Evolutionary conservation across 2,329 filamentous ascomycete genomes (phyloP), one percentile per base, ranked within the genome.

Genomic region (Fusarium pseudoanthophilum): DNA sequence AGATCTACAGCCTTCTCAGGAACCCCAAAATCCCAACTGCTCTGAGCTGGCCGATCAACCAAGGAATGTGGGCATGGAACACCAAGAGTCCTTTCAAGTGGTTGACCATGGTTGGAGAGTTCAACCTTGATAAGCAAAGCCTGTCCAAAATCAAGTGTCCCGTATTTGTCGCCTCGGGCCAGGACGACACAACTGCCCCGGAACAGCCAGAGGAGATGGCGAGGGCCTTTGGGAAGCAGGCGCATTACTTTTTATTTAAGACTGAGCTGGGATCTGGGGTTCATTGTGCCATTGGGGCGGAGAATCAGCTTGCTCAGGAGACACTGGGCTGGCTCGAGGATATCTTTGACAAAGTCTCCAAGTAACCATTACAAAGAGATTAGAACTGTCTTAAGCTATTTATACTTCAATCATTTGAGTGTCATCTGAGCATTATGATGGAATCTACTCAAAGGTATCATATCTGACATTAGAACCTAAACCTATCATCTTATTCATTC

Each of bases 121-220:
- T 66, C 72, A 28, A 66, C 43, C 30, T 52, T 63, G 13, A 58
- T 37, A 37, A 77, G 70, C 43, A 62, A 55, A 34, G 36, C 71
- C 18, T 64, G 21, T 11, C 36, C 60, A 73, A 34, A 67, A 75
- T 58, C 37, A 67, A 15, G 7, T 72, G 42, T 15, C 52, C 40
- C 2, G 40, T 58, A 7, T 59, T 63, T 46, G 40, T 59, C 11
- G 52, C 52, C 7, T 60, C 58, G 21, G 48, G 58, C 1, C 18
- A 60, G 9, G 58, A 60, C 34, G 58, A 60, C 18, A 55, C 1
- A 18, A 20, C 28, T 14, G 58, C 48, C 1, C 46, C 36, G 4
- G 42, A 58, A 30, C 60, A 58, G 11, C 40, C 52, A n/a, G 36
- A 63, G 6, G 48, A 60, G 14, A 60, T 60, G 58, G 48, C 58